Evolutionary conservation across 805 yeast species (phyloP).

Genomic region (Pichia nakasei): DNA sequence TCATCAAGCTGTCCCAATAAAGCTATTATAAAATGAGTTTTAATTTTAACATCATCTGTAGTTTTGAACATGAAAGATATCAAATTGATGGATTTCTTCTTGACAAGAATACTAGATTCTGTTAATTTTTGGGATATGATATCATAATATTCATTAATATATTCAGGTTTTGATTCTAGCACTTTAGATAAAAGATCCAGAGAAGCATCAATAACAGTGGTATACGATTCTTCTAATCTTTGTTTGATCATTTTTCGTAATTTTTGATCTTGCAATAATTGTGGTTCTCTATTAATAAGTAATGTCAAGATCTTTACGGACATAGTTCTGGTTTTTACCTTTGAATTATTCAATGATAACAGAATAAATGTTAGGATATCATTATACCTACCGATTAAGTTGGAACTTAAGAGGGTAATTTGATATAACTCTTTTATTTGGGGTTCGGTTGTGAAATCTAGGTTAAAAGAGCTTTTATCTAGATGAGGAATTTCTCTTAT

Average conservation of each 20-base stretch:
- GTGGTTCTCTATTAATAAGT: conserved; percentile 44
- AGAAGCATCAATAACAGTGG: conserved; percentile 70
- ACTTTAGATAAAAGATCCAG: conserved; percentile 54
- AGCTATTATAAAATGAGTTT: conserved; percentile 38
- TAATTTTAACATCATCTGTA: conserved; percentile 25
- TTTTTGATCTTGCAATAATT: conserved; percentile 38
- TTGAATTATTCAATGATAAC: conserved; percentile 38
- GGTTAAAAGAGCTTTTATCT: neutral
- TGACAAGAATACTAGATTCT: conserved; percentile 57
- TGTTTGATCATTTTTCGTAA: conserved; percentile 45
- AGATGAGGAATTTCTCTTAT: neutral
- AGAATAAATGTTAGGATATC: conserved; percentile 43
- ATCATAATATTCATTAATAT: conserved; percentile 40
- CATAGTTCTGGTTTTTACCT: conserved; percentile 46
- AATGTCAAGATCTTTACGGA: conserved; percentile 58
- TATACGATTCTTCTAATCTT: conserved; percentile 50
- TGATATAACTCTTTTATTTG: conserved; percentile 14
- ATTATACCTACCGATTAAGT: conserved; percentile 37
- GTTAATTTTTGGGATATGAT: conserved; percentile 39
- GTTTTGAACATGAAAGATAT: conserved; percentile 38
- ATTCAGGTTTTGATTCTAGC: conserved; percentile 34
- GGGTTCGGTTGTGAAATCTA: neutral
- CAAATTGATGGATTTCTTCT: conserved; percentile 52
- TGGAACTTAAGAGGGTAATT: conserved; percentile 23
- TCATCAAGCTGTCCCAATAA: conserved; percentile 54